Percentiles rank a stretch among this genome's conserved stretches.
phyloP scores from a whole-genome alignment of 2,329 filamentous ascomycete species.

The Cadophora sp. region DNA sequence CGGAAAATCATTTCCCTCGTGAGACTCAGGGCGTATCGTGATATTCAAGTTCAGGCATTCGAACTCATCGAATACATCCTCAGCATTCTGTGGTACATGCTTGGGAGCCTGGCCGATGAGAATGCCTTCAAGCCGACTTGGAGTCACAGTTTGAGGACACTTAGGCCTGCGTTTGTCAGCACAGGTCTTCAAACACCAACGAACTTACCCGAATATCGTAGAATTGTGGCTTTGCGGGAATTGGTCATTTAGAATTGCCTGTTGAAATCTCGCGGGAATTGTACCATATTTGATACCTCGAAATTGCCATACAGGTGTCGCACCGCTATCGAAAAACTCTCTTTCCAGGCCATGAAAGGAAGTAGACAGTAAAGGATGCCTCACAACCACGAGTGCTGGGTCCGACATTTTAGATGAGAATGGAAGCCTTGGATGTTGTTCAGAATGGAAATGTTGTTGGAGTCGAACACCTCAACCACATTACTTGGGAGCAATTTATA shows the following conservation, averaged over 20 bases:
- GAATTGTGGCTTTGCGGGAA: conserved; percentile 15
- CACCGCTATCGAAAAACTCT: not conserved
- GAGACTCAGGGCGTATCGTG: conserved; percentile 51
- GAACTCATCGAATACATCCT: conserved; percentile 25
- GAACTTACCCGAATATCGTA: conserved; percentile 26
- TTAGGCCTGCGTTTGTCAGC: conserved; percentile 19
- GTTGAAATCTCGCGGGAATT: conserved; percentile 26
- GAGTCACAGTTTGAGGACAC: conserved; percentile 22
- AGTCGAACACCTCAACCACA: not conserved
- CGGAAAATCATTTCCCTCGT: conserved; percentile 47
- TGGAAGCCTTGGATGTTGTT: not conserved
- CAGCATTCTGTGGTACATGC: conserved; percentile 3
- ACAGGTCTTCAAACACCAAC: not conserved
- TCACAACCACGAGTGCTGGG: not conserved
- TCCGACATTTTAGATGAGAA: not conserved
- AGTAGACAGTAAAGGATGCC: not conserved
- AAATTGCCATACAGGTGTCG: conserved; percentile 23
- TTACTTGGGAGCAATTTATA: too few species aligned
- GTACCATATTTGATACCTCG: conserved; percentile 30
- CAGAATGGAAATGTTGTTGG: not conserved
- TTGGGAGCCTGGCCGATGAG: conserved; percentile 21
- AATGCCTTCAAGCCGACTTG: conserved; percentile 23
- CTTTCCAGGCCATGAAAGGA: not conserved
- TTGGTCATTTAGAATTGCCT: conserved; percentile 18
- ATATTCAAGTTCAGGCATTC: conserved; percentile 56